phyloP scores from a whole-genome alignment of 345 rosid genomes.

The Euphorbia tirucalli region DNA sequence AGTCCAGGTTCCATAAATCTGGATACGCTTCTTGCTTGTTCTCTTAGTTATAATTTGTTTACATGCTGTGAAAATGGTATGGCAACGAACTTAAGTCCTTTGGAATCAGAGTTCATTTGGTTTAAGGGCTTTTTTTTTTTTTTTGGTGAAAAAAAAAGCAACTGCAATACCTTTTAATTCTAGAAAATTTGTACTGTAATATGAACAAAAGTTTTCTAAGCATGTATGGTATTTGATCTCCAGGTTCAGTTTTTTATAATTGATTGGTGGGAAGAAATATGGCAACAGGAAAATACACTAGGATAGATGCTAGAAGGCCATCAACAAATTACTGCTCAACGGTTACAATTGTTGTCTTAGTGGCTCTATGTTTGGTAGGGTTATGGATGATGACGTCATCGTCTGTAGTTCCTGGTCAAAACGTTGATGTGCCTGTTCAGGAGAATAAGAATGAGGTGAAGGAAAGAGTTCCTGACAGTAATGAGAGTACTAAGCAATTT shows the following conservation, averaged over 20 bases:
- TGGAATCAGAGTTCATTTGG: not conserved
- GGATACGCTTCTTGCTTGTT: not conserved
- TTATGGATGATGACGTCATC: slow-evolving; percentile 97
- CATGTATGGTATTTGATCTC: slow-evolving; percentile 3
- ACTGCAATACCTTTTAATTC: not conserved
- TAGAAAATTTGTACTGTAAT: not conserved
- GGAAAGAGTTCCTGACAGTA: slow-evolving; percentile 43
- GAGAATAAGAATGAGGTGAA: slow-evolving; percentile 57
- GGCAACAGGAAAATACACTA: slow-evolving; percentile 72
- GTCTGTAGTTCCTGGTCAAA: slow-evolving; percentile 59
- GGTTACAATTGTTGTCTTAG: slow-evolving; percentile 71
- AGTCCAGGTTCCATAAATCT: not conserved
- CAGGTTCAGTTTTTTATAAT: slow-evolving; percentile 10
- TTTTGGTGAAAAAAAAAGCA: not conserved
- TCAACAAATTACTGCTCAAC: slow-evolving; percentile 76
- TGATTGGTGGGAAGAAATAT: slow-evolving; percentile 30
- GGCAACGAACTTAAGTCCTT: not conserved
- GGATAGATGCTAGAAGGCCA: slow-evolving; percentile 66
- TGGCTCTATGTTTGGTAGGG: slow-evolving; percentile 89
- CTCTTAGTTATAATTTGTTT: not conserved
- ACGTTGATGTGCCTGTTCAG: slow-evolving; percentile 49
- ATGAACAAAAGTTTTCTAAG: not conserved
- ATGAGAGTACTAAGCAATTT: slow-evolving; percentile 34
- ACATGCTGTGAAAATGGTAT: not conserved
- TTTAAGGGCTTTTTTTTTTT: not conserved